Conservation (phyloP, 2,329 filamentous ascomycete species). For the Pezicula radicicola region DNA sequence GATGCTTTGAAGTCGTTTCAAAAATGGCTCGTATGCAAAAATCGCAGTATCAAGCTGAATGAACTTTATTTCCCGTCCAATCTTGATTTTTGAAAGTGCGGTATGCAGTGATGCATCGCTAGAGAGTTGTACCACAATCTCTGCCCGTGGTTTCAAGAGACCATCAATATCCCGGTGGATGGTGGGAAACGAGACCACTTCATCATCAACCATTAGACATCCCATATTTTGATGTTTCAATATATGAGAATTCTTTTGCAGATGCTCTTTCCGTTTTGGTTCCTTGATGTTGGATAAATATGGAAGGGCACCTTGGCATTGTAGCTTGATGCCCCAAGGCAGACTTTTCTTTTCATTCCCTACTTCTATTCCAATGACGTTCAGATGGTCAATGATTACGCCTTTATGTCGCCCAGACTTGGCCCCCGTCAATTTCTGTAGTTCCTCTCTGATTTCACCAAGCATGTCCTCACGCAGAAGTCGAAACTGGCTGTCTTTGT, state of each 20-base stretch:
- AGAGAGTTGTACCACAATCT: slow-evolving; percentile 49
- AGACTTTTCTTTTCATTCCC: slow-evolving; percentile 20
- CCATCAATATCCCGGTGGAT: slow-evolving; percentile 48
- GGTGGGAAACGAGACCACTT: slow-evolving; percentile 57
- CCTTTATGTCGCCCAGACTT: slow-evolving; percentile 41
- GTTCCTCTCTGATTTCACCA: slow-evolving; percentile 59
- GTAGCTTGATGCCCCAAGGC: slow-evolving; percentile 38
- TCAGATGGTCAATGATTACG: slow-evolving; percentile 32
- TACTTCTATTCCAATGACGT: slow-evolving; percentile 11
- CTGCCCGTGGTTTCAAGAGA: slow-evolving; percentile 40
- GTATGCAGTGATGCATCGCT: slow-evolving; percentile 42
- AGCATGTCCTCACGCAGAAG: slow-evolving; percentile 71
- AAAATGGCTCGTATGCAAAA: slow-evolving; percentile 67
- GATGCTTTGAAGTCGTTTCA: slow-evolving; percentile 55
- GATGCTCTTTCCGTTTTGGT: slow-evolving; percentile 37
- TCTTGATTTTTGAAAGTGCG: slow-evolving; percentile 42
- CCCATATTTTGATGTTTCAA: slow-evolving; percentile 61
- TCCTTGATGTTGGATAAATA: slow-evolving; percentile 31
- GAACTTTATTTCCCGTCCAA: slow-evolving; percentile 39
- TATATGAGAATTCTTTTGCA: slow-evolving; percentile 45
- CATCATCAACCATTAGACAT: slow-evolving; percentile 48
- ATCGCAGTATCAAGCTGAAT: slow-evolving; percentile 61
- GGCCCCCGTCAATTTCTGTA: slow-evolving; percentile 46
- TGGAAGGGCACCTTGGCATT: slow-evolving; percentile 39
- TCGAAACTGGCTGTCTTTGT: slow-evolving; percentile 71